Evolutionary conservation across 768 basidiomycete genomes (phyloP), one percentile per base, ranked within the genome.

Genomic region (Suillus weaverae): DNA sequence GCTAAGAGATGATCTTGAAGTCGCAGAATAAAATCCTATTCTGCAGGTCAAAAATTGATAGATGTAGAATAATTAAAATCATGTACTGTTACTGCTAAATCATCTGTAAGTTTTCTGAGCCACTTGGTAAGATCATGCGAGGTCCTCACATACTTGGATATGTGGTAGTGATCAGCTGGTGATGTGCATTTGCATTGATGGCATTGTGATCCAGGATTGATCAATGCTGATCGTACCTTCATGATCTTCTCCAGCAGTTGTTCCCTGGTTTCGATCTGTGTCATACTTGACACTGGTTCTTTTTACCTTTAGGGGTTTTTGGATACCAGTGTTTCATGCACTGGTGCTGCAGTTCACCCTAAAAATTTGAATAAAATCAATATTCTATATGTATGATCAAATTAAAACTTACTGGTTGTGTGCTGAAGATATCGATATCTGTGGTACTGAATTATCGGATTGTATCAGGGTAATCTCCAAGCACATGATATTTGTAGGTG

Each of bases 351-450:
- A 8, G n/a, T 44, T 44, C 10, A 7, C 44, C 20, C 44, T 44
- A n/a, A 20, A 44, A 6, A n/a, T 44, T 0, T 20, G 16, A 43
- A 43, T 10, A 10, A 8, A 3, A 44, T n/a, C 16, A 44, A 6
- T n/a, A 44, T 44, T 20, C 44, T 36, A 43, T 20, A n/a, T 20
- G n/a, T 3, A 20, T 1, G 16, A 44, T 20, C 7, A 10, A 44
- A 44, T 43, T 2, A 43, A 43, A 38, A 56, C 36, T n/a, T 66
- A 81, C 60, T 2, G 43, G 41, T 41, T 78, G 73, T 3, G 78
- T 81, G 0, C 75, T 74, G 65, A 76, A 81, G 8, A 63, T 68
- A 59, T 81, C 79, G 8, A 63, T 68, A 59, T 81, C 79, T 0
- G 75, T 76, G 6, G 79, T 76, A 44, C 44, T 4, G 10, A 44